phyloP scores from a whole-genome alignment of 805 yeast species.

The Starmera quercuum region DNA sequence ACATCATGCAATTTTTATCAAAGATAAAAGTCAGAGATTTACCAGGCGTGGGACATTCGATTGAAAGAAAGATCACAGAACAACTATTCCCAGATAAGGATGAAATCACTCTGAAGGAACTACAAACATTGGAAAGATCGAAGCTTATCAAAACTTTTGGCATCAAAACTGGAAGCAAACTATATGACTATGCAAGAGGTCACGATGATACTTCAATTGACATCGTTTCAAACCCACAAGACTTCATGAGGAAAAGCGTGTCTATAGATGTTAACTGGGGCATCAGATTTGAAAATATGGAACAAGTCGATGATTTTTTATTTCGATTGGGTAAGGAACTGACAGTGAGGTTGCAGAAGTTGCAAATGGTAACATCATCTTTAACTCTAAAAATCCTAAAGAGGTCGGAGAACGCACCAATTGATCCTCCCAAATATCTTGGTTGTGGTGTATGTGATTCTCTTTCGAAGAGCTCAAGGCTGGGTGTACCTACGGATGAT shows the following conservation, averaged over 20 bases:
- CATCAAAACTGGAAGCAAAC: slow-evolving; percentile 56
- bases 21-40: slow-evolving; percentile 28
- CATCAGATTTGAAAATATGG: slow-evolving; percentile 55
- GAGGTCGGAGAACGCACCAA: slow-evolving; percentile 59
- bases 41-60: slow-evolving; percentile 59
- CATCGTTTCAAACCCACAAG: slow-evolving; percentile 39
- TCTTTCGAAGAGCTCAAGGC: slow-evolving; percentile 44
- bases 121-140: slow-evolving; percentile 26
- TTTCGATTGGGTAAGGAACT: slow-evolving; percentile 53
- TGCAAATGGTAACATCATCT: slow-evolving; percentile 44
- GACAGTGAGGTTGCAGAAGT: slow-evolving; percentile 37
- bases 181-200: slow-evolving; percentile 58
- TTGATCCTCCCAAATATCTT: slow-evolving; percentile 67
- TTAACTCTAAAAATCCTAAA: slow-evolving; percentile 59
- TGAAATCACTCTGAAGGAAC: slow-evolving; percentile 22
- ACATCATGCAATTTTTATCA: slow-evolving; percentile 23
- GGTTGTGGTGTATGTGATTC: slow-evolving; percentile 83
- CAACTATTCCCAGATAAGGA: slow-evolving; percentile 16
- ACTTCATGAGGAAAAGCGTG: slow-evolving; percentile 59
- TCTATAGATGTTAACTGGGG: slow-evolving; percentile 93
- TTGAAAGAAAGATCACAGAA: slow-evolving; percentile 36
- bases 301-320: slow-evolving; percentile 61
- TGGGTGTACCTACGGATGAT: slow-evolving; percentile 58
- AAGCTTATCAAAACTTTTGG: slow-evolving; percentile 51
- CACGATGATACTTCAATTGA: slow-evolving; percentile 55